Evolutionary conservation across 1,284 basidiomycete genomes (phyloP), one percentile per base, ranked within the genome.

Genomic region (Erythrobasidium hasegawianum): DNA sequence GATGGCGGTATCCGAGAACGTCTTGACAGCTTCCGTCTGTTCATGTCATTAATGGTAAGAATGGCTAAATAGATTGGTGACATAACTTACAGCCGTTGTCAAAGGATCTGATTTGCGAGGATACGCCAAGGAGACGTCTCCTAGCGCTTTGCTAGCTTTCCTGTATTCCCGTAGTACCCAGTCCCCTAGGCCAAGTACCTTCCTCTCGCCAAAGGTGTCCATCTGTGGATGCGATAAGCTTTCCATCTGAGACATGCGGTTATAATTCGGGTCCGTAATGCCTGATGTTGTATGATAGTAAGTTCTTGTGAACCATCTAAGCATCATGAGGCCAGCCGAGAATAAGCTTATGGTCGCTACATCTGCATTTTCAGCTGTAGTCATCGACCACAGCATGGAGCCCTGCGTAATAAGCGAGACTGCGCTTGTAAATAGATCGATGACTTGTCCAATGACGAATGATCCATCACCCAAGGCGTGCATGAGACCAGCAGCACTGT

Each of bases 361-460:
- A 49, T 64, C 61, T 14, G 61, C 61, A 33, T 56, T 64, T 5
- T 64, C 61, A 18, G 55, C 56, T 3, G 61, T 33, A 8, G 61
- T 64, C 61, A 64, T 64, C 20, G 38, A 56, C 40, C 41, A 64
- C 5, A 64, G 61, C 61, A 64, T 64, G 18, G 53, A 56, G 20
- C 40, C 61, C 56, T 64, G 61, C 39, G 61, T 64, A 1, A 29
- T 40, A 0, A 64, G 20, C 16, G 53, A 56, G 1, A 64, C 54
- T 11, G 61, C 53, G 20, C 38, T 41, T 3, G 61, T 64, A 24
- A 64, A 64, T 2, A 64, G 54, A 38, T 49, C 54, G 22, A 64
- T 64, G 29, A 57, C 49, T 22, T 64, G 54, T 11, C 61, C 54
- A 57, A 64, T 57, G 26, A 64, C 61, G 29, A 64, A 64, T 1